A percentile compares a stretch with the other conserved stretches of the same genome.
phyloP scores from a whole-genome alignment of 768 basidiomycete genomes.

The Suillus subaureus region DNA sequence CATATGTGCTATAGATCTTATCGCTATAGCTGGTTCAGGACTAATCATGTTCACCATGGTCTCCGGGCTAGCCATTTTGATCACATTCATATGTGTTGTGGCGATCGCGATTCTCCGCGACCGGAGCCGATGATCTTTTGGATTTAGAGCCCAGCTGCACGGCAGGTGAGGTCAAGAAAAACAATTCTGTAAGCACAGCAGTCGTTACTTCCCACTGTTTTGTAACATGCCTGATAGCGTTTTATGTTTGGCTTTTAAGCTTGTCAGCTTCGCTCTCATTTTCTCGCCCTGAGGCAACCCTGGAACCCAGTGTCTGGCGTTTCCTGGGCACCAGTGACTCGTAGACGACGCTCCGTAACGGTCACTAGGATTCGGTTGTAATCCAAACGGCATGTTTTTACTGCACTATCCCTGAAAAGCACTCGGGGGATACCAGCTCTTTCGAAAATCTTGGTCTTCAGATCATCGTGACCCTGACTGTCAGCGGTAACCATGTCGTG shows the following conservation, averaged over 20 bases:
- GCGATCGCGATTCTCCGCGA: not conserved
- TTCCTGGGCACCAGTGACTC: not conserved
- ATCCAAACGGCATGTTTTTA: not conserved
- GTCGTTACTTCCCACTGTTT: not conserved
- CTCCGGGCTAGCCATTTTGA: not conserved
- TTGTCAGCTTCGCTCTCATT: not conserved
- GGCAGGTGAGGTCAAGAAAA: no score
- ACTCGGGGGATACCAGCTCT: not conserved
- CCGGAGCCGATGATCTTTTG: not conserved
- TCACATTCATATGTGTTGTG: not conserved
- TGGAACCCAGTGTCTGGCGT: not conserved
- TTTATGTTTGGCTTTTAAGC: not conserved
- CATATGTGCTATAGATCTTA: not conserved
- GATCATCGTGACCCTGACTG: not conserved
- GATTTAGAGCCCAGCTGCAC: not conserved
- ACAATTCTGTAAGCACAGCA: not conserved
- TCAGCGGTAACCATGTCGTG: not conserved
- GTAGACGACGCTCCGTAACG: not conserved
- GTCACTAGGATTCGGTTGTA: not conserved
- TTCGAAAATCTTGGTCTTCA: not conserved
- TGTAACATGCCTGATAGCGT: not conserved
- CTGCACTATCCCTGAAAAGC: not conserved
- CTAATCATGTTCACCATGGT: not conserved
- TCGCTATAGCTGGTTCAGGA: not conserved
- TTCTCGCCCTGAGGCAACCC: not conserved